Evolutionary conservation across 2,329 filamentous ascomycete species (phyloP), one percentile per base, ranked within the genome.

Genomic region (Tolypocladium endophyticum): DNA sequence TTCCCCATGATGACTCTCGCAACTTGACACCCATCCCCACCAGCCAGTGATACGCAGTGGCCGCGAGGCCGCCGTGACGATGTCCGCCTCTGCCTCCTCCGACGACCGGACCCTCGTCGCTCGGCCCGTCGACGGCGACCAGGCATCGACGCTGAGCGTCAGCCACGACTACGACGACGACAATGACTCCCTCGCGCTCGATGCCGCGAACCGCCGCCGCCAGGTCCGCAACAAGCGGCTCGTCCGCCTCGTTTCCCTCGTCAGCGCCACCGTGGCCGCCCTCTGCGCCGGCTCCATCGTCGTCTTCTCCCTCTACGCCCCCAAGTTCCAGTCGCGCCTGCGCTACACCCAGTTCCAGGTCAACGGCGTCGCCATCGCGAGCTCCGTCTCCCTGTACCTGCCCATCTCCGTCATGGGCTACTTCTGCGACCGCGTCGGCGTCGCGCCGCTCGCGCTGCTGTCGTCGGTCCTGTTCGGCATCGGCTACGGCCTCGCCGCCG

Each of bases 271-370:
- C 36, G 63, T 84, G 20, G 79, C 79, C 20, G 78, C 83, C 18
- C 81, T 97, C 38, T 94, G 90, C 71, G 93, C 92, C 36, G 94
- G 93, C 62, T 95, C 90, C 68, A 90, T 97, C 69, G 92, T 91
- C 56, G 89, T 92, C 56, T 99, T 94, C 77, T 96, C 92, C 41
- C 85, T 99, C 38, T 99, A 97, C 72, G 94, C 89, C 11, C 92
- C 90, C 65, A 81, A 95, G 55, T 91, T 99, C 76, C 90, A 96
- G 72, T 87, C 88, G 59, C 86, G 87, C 53, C 81, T 99, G 57
- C 88, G 86, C 69, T 99, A 97, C 75, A 88, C 87, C 3, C 94
- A 99, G 75, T 83, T 94, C 63, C 90, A 94, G 72, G 91, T 99
- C 74, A 97, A 97, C 73, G 85, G 87, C 55, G 86, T 97, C 54